Evolutionary conservation across 1,284 basidiomycete species (phyloP).

Genomic region (Cryptococcus sp.): DNA sequence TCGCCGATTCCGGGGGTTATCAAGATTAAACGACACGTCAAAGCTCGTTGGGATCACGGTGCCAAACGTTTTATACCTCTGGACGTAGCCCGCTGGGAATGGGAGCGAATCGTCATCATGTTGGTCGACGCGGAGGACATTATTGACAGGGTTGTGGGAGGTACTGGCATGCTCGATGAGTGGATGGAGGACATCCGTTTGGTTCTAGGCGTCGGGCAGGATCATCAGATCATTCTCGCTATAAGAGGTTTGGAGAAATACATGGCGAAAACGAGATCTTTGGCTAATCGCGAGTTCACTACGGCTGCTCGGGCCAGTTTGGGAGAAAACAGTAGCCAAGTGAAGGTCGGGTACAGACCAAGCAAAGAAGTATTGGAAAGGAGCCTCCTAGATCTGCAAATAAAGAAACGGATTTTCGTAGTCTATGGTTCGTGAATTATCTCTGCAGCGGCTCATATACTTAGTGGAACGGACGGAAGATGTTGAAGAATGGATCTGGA

Average conservation of each 20-base stretch:
- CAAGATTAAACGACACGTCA: slow-evolving; percentile 38
- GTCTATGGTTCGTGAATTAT: slow-evolving; percentile 32
- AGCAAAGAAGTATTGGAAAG: slow-evolving; percentile 37
- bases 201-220: slow-evolving; percentile 14
- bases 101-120: slow-evolving; percentile 47
- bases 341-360: slow-evolving; percentile 5
- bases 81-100: slow-evolving; percentile 25
- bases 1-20: slow-evolving; percentile 32
- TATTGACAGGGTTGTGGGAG: slow-evolving; percentile 32
- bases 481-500: slow-evolving; percentile 45
- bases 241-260: slow-evolving; percentile 43
- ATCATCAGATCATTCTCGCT: slow-evolving; percentile 38
- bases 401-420: slow-evolving; percentile 35
- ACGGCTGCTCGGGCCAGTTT: slow-evolving; percentile 33
- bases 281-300: slow-evolving; percentile 31
- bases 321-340: neutral
- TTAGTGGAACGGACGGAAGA: slow-evolving; percentile 46
- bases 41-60: slow-evolving; percentile 27
- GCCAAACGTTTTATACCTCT: slow-evolving; percentile 36
- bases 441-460: neutral
- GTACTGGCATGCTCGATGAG: slow-evolving; percentile 16
- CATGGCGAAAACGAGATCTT: slow-evolving; percentile 29
- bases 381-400: slow-evolving; percentile 39
- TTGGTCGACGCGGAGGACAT: slow-evolving; percentile 37
- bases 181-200: slow-evolving; percentile 31